phyloP scores from a whole-genome alignment of 1,139 yeast genomes.

The Suhomyces taliae region DNA sequence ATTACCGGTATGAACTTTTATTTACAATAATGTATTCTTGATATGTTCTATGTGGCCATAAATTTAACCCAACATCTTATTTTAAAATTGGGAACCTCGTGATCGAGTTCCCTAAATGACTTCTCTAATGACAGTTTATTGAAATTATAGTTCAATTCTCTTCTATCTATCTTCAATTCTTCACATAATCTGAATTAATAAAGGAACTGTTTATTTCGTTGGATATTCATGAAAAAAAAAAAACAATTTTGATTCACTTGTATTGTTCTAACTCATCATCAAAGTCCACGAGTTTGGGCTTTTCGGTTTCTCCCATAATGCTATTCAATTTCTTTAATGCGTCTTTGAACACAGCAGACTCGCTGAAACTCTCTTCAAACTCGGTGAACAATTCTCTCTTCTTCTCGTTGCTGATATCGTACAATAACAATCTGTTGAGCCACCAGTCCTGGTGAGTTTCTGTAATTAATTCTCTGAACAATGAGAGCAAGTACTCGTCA shows the following conservation, averaged over 20 bases:
- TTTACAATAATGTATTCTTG: slow-evolving; percentile 2
- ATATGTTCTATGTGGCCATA: no score
- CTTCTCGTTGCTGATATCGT: slow-evolving; percentile 9
- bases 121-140: no score
- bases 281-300: background rate
- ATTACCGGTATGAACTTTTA: slow-evolving; percentile 12
- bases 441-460: slow-evolving; percentile 27
- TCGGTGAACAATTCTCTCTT: slow-evolving; percentile 14
- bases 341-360: slow-evolving; percentile 8
- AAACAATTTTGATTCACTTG: background rate
- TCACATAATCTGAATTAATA: background rate
- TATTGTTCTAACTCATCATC: slow-evolving; percentile 2
- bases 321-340: slow-evolving; percentile 8
- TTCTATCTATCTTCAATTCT: background rate
- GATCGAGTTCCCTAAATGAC: no score
- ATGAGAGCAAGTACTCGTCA: slow-evolving; percentile 23
- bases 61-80: no score
- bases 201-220: slow-evolving; percentile 2
- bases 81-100: no score
- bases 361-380: slow-evolving; percentile 10
- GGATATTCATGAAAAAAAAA: background rate
- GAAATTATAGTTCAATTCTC: no score
- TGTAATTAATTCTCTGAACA: slow-evolving; percentile 26
- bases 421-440: slow-evolving; percentile 15
- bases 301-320: background rate